Evolutionary conservation across 805 yeast genomes (phyloP), one percentile per base, ranked within the genome.

Genomic region (Barnettozyma populi): DNA sequence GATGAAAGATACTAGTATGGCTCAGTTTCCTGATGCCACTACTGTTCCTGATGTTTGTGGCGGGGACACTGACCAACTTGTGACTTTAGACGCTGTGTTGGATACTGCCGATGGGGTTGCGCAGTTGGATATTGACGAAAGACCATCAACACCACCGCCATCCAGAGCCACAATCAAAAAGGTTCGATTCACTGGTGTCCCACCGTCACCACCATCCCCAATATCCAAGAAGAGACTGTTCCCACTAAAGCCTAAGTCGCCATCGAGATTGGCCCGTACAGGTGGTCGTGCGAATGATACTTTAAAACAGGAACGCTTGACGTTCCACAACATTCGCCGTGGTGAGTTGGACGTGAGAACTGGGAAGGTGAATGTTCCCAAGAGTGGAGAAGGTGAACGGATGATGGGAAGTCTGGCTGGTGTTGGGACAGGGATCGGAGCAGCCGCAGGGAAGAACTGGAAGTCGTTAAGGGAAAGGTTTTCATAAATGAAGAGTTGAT

Each of bases 131-230:
- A 29, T 29, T 14, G 32, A 45, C 3, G 32, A 37, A 3, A 18
- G 9, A 21, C 19, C 35, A 11, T 13, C 39, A 21, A 31, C 32
- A 6, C 32, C 31, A 25, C 24, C 14, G 23, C 32, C 46, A 37
- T 37, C 45, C n/a, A 41, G 20, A 25, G 34, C 36, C 14, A 51
- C 48, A 2, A 36, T 58, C 16, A 61, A 61, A 45, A 57, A 54
- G 34, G 65, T 61, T 5, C 45, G 65, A 6, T 61, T 61, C 43
- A 58, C 50, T 16, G 63, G 65, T 14, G 59, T 61, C 8, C 63
- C 63, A 5, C 45, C 51, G 8, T 31, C 51, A 27, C 56, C 48
- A 25, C 58, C 54, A 10, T 59, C 55, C 2, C 39, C 41, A 1
- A 44, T 43, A 10, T 39, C 43, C 13, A 35, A 41, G 44, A 43